These are phyloP conservation scores for Phymatotrichopsis omnivora DNA, from an alignment of 2,329 filamentous ascomycete species.

Conservation along the genomic window DNA sequence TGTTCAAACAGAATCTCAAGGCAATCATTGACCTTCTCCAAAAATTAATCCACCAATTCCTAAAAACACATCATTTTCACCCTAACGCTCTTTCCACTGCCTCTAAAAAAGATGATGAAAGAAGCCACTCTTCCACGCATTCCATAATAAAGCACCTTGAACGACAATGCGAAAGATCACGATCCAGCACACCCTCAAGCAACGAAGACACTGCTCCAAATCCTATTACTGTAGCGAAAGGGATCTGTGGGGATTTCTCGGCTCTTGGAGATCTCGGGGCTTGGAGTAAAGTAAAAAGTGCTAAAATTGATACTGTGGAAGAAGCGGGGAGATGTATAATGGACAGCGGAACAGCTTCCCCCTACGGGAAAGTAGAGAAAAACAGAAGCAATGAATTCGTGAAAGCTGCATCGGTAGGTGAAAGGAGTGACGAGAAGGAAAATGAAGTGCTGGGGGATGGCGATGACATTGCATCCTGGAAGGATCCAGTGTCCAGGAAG, in stretches of 20 bases:
- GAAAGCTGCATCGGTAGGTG: no score
- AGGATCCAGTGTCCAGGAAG: slow-evolving; percentile 49
- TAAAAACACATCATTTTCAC: slow-evolving; percentile 60
- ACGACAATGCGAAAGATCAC: not conserved
- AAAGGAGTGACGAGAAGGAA: slow-evolving; percentile 12
- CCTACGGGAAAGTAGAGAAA: not conserved
- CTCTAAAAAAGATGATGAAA: not conserved
- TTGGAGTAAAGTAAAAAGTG: slow-evolving; percentile 24
- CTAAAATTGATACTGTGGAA: slow-evolving; percentile 18
- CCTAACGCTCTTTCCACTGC: slow-evolving; percentile 35
- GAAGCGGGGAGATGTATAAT: slow-evolving; percentile 20
- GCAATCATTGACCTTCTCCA: slow-evolving; percentile 54
- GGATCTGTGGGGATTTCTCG: slow-evolving; percentile 9
- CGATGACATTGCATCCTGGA: slow-evolving; percentile 46
- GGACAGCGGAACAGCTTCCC: not conserved
- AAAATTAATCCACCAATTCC: slow-evolving; percentile 61
- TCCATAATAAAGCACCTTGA: not conserved
- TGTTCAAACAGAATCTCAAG: slow-evolving; percentile 41
- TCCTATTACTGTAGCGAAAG: no score
- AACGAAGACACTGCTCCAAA: not conserved
- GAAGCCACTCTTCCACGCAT: slow-evolving; percentile 1
- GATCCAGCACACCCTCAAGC: slow-evolving; percentile 8
- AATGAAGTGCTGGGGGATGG: no score
- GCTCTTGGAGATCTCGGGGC: slow-evolving; percentile 11
- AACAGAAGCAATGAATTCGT: not conserved